These are phyloP conservation scores for Penicillium sp. DNA, from an alignment of 2,329 filamentous ascomycete species.

Conservation along the genomic window DNA sequence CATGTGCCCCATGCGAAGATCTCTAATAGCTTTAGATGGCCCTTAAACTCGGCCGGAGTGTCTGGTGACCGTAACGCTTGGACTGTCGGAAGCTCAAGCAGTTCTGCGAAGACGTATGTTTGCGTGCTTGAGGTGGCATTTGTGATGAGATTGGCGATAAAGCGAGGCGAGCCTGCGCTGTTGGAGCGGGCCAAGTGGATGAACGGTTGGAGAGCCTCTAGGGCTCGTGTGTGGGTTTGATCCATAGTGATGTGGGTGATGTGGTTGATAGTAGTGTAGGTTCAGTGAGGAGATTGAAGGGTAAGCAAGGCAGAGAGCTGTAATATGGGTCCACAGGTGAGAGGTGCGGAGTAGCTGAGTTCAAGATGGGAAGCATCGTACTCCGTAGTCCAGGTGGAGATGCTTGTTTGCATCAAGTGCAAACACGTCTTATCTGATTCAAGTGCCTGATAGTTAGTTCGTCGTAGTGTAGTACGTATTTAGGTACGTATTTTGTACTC, in stretches of 20 bases:
- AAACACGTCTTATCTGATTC: conserved; percentile 23
- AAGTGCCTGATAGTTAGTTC: no score
- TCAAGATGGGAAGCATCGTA: background rate
- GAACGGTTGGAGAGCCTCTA: conserved; percentile 75
- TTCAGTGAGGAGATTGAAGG: background rate
- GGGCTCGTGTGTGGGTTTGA: conserved; percentile 50
- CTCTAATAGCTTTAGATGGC: conserved; percentile 70
- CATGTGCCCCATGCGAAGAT: conserved; percentile 94
- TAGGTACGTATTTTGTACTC: no score
- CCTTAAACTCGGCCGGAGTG: conserved; percentile 60
- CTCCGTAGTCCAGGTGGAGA: conserved; percentile 4
- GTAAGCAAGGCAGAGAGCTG: background rate
- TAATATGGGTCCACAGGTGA: background rate
- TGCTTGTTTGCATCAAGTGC: conserved; percentile 23
- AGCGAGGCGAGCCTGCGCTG: conserved; percentile 67
- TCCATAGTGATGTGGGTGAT: conserved; percentile 39
- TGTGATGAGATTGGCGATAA: conserved; percentile 79
- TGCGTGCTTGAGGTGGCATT: conserved; percentile 87
- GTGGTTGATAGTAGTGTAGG: background rate
- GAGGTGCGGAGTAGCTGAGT: background rate
- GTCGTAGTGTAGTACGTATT: no score
- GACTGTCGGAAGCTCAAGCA: conserved; percentile 78
- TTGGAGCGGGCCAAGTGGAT: conserved; percentile 84
- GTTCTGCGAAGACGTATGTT: conserved; percentile 90
- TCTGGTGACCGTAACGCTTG: conserved; percentile 63